Evolutionary conservation across 2,329 filamentous ascomycete species (phyloP), one percentile per base, ranked within the genome.

Genomic region (Penicillium sp.): DNA sequence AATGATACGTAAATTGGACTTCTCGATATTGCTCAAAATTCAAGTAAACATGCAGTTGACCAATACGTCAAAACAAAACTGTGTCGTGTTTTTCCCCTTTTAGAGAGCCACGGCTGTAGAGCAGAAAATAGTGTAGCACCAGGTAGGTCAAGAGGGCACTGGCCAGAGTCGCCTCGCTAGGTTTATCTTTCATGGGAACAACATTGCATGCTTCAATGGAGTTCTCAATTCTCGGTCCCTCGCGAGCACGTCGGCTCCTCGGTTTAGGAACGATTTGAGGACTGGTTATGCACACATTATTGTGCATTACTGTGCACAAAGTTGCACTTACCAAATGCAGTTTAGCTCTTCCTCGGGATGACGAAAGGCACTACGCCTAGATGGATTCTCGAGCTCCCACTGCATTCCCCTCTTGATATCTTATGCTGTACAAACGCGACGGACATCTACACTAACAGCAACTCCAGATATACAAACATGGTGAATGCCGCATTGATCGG

Each of bases 401-500:
- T 32, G 18, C 15, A 23, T 29, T 35, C 37, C 27, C 8, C 10
- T 34, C 23, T 23, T 48, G 10, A 21, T 18, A 48, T 45, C 21
- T 21, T 27, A 27, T n/a, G 10, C 41, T 35, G 9, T 21, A 27
- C 34, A 38, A 55, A 42, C 25, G 27, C 23, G 25, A 23, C 32
- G 2, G 18, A 25, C 3, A 3, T n/a, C 13, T n/a, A 15, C n/a
- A 21, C 27, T 32, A 16, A 21, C 5, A n/a, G 41, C 37, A 25
- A 47, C 15, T 27, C n/a, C 27, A 15, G 29, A 32, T n/a, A 23
- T 10, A 7, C 35, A 50, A 44, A 52, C n/a, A 79, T 79, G 76
- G 71, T 77, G 32, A 75, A 75, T 32, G 70, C 73, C n/a, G 72
- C 74, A 15, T 52, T 80, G 35, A 65, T 79, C 46, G 79, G 79